phyloP scores from a whole-genome alignment of 73 alveolate species.

The Blepharisma stoltei region DNA sequence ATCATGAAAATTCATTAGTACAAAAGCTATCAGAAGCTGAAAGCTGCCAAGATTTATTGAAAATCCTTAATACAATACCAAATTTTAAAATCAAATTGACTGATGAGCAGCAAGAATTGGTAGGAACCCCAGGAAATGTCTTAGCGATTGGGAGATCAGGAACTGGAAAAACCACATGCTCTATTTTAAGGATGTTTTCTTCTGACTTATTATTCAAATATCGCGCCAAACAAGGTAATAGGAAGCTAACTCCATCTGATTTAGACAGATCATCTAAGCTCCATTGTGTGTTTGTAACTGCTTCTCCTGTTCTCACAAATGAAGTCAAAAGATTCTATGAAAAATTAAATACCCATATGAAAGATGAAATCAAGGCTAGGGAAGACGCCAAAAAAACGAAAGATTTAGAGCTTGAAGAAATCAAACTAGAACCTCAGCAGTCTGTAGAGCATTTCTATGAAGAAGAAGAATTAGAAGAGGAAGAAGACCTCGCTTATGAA shows the following conservation, averaged over 20 bases:
- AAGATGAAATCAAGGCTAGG: conserved; percentile 48
- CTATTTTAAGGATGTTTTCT: conserved; percentile 69
- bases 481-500: conserved; percentile 38
- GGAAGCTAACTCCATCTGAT: conserved; percentile 40
- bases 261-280: conserved; percentile 48
- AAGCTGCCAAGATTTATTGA: conserved; percentile 29
- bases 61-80: conserved; percentile 42
- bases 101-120: conserved; percentile 54
- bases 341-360: conserved; percentile 50
- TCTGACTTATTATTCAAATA: conserved; percentile 61
- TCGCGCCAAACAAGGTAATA: conserved; percentile 28
- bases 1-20: not conserved
- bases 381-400: conserved; percentile 17
- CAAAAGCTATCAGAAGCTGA: not conserved
- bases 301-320: conserved; percentile 82
- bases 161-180: conserved; percentile 85
- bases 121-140: conserved; percentile 59
- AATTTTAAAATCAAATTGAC: conserved; percentile 54
- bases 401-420: not conserved
- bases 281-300: conserved; percentile 70
- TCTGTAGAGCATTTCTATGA: conserved; percentile 26
- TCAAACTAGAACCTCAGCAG: not conserved
- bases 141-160: conserved; percentile 87
- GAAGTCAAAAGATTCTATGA: conserved; percentile 77
- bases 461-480: not conserved